These are phyloP conservation scores for Pythium aphanidermatum DNA, from an alignment of 352 stramenopile species.

Conservation along the genomic window DNA sequence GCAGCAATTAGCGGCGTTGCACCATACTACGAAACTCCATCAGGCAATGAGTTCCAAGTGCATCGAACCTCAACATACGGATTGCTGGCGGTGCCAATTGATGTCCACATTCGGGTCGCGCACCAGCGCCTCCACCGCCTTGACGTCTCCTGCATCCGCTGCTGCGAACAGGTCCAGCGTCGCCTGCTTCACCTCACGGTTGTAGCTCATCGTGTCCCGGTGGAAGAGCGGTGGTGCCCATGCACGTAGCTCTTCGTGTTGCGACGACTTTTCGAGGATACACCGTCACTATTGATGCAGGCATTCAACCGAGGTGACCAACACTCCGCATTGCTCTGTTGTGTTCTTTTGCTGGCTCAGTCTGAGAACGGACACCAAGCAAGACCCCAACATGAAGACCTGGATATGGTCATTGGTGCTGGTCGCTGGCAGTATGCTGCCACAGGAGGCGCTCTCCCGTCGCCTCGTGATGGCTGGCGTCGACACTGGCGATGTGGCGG, in stretches of 20 bases:
- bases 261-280: constrained; percentile 5
- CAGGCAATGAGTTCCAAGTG: not conserved
- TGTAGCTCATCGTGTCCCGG: constrained; percentile 44
- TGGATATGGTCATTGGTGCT: not conserved
- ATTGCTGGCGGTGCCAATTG: constrained; percentile 68
- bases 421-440: not conserved
- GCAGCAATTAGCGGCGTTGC: constrained; percentile 63
- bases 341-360: not conserved
- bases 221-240: not conserved
- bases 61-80: constrained; percentile 22
- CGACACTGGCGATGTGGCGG: not conserved
- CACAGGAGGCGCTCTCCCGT: too few species aligned
- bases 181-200: constrained; percentile 47
- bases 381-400: not conserved
- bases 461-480: too few species aligned
- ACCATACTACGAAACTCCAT: constrained; percentile 39
- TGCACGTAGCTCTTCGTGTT: not conserved
- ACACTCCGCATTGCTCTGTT: not conserved
- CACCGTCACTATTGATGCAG: constrained; percentile 9
- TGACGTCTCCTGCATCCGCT: constrained; percentile 43
- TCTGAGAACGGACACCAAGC: constrained; percentile 1
- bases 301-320: not conserved
- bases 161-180: constrained; percentile 56
- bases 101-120: constrained; percentile 39
- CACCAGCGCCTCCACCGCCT: constrained; percentile 39